Percentiles rank a stretch among this genome's conserved stretches.
These are phyloP conservation scores for Mucor saturninus DNA, from an alignment of 371 early-diverging fungal genomes.

Conservation along the genomic window DNA sequence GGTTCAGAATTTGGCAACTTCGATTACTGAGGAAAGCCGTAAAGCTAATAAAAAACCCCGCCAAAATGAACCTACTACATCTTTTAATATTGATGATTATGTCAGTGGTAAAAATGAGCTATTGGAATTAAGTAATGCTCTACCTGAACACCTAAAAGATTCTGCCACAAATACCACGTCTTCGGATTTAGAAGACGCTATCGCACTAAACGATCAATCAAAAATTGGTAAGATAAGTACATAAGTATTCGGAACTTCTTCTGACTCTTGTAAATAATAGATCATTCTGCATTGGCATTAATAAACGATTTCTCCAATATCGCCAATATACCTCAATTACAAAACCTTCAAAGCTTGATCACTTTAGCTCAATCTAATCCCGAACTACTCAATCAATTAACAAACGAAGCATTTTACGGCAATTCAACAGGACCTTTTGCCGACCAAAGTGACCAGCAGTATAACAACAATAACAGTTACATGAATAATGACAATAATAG, in stretches of 20 bases:
- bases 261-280: not conserved
- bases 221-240: conserved; percentile 20
- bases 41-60: conserved; percentile 20
- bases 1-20: not conserved
- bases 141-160: conserved; percentile 16
- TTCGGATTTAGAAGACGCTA: conserved; percentile 31
- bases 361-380: conserved; percentile 41
- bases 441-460: not conserved
- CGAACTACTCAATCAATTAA: conserved; percentile 29
- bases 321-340: conserved; percentile 27
- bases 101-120: conserved; percentile 22
- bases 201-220: conserved; percentile 34
- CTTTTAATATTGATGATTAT: conserved; percentile 34
- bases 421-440: conserved; percentile 7
- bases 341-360: conserved; percentile 32
- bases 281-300: not conserved
- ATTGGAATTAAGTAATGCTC: conserved; percentile 1
- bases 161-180: conserved; percentile 7
- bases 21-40: conserved; percentile 2
- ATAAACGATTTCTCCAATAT: conserved; percentile 15
- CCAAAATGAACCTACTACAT: conserved; percentile 1
- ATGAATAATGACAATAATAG: not conserved
- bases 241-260: not conserved
- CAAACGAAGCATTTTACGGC: conserved; percentile 20
- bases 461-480: not conserved